Conservation (phyloP, 2,329 filamentous ascomycete genomes). For the Diaporthe sp. region DNA sequence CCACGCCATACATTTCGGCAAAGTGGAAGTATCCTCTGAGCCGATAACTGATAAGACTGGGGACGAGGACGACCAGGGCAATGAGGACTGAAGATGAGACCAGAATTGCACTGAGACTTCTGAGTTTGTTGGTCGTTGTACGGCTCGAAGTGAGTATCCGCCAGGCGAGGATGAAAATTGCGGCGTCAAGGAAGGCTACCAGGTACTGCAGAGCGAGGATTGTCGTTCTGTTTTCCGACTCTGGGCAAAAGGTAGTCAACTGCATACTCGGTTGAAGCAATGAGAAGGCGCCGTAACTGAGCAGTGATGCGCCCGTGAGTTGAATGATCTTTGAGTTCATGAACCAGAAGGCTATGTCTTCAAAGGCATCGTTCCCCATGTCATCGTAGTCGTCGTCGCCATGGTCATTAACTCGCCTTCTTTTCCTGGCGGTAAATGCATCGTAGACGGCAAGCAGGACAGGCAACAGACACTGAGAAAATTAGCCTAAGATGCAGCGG, state of each 20-base stretch:
- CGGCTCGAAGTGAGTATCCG: constrained; percentile 62
- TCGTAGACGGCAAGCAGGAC: constrained; percentile 57
- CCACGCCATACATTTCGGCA: constrained; percentile 41
- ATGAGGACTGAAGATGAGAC: constrained; percentile 52
- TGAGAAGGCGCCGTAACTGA: constrained; percentile 56
- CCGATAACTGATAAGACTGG: constrained; percentile 46
- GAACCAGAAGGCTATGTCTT: constrained; percentile 61
- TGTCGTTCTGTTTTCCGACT: constrained; percentile 50
- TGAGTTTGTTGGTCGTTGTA: constrained; percentile 58
- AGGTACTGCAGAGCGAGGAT: constrained; percentile 55
- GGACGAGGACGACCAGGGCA: constrained; percentile 49
- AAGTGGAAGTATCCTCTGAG: constrained; percentile 20
- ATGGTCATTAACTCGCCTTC: constrained; percentile 40
- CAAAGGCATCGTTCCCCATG: constrained; percentile 55
- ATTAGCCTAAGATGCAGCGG: neutral
- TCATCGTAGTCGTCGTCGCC: constrained; percentile 58
- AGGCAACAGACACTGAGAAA: constrained; percentile 57
- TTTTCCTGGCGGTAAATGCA: constrained; percentile 49
- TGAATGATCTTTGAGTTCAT: constrained; percentile 52
- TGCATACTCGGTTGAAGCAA: constrained; percentile 49
- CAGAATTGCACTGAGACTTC: constrained; percentile 55
- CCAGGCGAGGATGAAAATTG: constrained; percentile 60
- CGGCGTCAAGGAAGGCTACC: constrained; percentile 58
- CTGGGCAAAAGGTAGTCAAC: constrained; percentile 65
- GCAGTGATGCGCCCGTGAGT: constrained; percentile 48